These are phyloP conservation scores for Phytopythium chamaehyphon DNA, from an alignment of 352 stramenopile species.

Conservation along the genomic window DNA sequence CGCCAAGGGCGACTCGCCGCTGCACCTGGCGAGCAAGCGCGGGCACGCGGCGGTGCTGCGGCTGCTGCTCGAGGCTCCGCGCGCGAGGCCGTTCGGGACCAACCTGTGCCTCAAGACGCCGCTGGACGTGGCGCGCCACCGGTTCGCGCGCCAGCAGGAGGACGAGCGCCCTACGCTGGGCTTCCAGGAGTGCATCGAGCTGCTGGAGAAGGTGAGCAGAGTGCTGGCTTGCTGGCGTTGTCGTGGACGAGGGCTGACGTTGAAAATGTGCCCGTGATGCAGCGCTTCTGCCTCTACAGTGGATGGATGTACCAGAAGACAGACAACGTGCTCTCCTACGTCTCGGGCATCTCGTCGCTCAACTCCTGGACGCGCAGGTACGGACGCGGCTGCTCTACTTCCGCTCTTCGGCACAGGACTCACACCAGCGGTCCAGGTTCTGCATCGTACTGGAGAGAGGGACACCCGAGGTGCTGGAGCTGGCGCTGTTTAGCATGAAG, in stretches of 20 bases:
- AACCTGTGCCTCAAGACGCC: slow-evolving; percentile 44
- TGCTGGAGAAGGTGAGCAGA: slow-evolving; percentile 40
- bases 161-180: slow-evolving; percentile 8
- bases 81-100: slow-evolving; percentile 36
- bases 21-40: slow-evolving; percentile 52
- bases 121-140: slow-evolving; percentile 36
- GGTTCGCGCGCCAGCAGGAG: slow-evolving; percentile 22
- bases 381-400: too few relatives aligned
- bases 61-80: slow-evolving; percentile 33
- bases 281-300: slow-evolving; percentile 56
- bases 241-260: neutral
- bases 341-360: slow-evolving; percentile 53
- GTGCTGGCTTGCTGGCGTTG: neutral
- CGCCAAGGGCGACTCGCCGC: slow-evolving; percentile 41
- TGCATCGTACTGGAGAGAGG: slow-evolving; percentile 71
- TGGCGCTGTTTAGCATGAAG: slow-evolving; percentile 66
- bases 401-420: neutral
- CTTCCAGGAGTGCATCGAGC: slow-evolving; percentile 50
- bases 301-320: slow-evolving; percentile 64
- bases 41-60: slow-evolving; percentile 35
- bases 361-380: slow-evolving; percentile 53
- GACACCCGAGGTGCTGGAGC: slow-evolving; percentile 50
- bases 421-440: slow-evolving; percentile 20
- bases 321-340: slow-evolving; percentile 56
- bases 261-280: slow-evolving; percentile 6